phyloP scores from a whole-genome alignment of 2,329 filamentous ascomycete genomes.

The Talaromyces amestolkiae region DNA sequence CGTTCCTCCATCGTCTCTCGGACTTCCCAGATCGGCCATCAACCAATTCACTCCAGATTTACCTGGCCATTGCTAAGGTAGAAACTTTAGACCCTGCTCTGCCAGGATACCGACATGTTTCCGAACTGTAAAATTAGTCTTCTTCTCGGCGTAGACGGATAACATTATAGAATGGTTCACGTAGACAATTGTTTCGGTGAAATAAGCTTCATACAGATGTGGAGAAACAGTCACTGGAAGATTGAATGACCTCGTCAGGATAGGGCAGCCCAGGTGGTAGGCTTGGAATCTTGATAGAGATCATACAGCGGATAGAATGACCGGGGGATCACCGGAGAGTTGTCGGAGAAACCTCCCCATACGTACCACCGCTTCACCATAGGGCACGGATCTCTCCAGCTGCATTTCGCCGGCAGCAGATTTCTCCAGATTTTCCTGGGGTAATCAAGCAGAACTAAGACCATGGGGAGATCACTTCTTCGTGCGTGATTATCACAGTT shows the following conservation, averaged over 20 bases:
- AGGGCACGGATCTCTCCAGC: too few relatives aligned
- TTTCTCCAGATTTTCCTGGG: not conserved
- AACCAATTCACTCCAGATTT: conserved; percentile 55
- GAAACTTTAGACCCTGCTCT: conserved; percentile 41
- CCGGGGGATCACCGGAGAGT: not conserved
- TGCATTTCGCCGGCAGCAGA: not conserved
- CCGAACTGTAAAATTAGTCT: conserved; percentile 45
- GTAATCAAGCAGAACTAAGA: not conserved
- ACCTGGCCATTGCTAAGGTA: conserved; percentile 47
- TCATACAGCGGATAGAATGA: not conserved
- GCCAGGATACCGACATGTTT: conserved; percentile 46
- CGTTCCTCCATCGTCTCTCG: conserved; percentile 34
- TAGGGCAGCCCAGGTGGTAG: too few relatives aligned
- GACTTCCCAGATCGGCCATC: conserved; percentile 48
- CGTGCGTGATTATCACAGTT: not conserved
- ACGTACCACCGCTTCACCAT: too few relatives aligned
- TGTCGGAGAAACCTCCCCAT: not conserved
- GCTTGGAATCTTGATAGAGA: too few relatives aligned
- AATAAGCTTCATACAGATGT: not conserved
- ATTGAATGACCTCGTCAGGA: not conserved
- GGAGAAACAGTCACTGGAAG: not conserved
- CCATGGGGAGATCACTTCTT: not conserved
- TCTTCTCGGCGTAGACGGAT: conserved; percentile 48
- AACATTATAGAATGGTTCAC: conserved; percentile 42
- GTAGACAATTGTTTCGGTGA: conserved; percentile 24